These are phyloP conservation scores for Ustilago vetiveriae DNA, from an alignment of 1,284 basidiomycete species.

Conservation along the genomic window DNA sequence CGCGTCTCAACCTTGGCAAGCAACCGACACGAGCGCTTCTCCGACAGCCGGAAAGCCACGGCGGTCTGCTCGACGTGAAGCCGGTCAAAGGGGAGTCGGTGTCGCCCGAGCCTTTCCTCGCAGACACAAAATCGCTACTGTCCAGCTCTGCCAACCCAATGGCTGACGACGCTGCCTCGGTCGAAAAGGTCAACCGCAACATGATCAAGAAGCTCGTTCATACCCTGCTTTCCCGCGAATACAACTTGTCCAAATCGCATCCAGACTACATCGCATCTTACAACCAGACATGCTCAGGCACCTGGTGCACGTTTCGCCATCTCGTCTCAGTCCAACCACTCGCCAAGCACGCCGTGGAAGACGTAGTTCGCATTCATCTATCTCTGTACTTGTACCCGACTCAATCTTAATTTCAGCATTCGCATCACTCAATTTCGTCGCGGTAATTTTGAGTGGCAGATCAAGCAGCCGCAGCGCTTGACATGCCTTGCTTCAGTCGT, in stretches of 20 bases:
- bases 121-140: constrained; percentile 1
- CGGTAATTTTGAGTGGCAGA: background rate
- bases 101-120: constrained; percentile 32
- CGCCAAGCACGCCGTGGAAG: constrained; percentile 31
- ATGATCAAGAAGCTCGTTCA: constrained; percentile 46
- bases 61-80: constrained; percentile 21
- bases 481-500: constrained; percentile 7
- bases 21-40: constrained; percentile 19
- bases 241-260: constrained; percentile 29
- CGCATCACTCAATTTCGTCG: no score
- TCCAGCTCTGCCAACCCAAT: background rate
- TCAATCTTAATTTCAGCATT: constrained; percentile 11
- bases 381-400: constrained; percentile 39
- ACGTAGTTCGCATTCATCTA: constrained; percentile 38
- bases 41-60: constrained; percentile 1
- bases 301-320: constrained; percentile 48
- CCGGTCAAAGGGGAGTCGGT: constrained; percentile 23
- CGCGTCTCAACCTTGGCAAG: constrained; percentile 37
- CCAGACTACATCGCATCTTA: constrained; percentile 54
- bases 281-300: constrained; percentile 51
- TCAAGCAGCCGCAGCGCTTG: constrained; percentile 12
- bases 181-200: constrained; percentile 41
- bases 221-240: constrained; percentile 28
- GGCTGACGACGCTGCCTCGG: background rate
- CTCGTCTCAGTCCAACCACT: constrained; percentile 19